These are phyloP conservation scores for Podospora appendiculata DNA, from an alignment of 495 filamentous ascomycete genomes.

Conservation along the genomic window DNA sequence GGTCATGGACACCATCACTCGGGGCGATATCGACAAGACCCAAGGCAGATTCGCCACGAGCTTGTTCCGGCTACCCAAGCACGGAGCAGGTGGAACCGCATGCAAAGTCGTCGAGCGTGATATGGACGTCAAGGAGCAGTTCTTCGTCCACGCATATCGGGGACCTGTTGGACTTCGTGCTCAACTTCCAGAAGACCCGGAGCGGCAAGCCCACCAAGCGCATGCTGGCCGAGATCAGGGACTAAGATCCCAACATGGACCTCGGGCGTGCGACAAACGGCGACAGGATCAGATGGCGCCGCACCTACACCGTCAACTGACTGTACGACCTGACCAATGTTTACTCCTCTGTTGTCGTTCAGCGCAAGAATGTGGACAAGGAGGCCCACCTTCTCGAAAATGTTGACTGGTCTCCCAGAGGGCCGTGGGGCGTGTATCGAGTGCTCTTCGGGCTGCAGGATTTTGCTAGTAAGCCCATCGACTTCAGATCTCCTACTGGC, in stretches of 20 bases:
- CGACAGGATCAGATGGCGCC: constrained; percentile 35
- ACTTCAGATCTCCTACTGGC: too few species aligned
- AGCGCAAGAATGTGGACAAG: constrained; percentile 26
- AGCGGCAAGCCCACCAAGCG: constrained; percentile 39
- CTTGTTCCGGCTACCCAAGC: background rate
- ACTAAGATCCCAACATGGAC: constrained; percentile 38
- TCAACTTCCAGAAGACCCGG: constrained; percentile 36
- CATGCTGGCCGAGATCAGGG: constrained; percentile 27
- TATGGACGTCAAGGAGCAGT: constrained; percentile 31
- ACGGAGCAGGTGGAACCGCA: background rate
- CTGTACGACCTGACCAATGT: constrained; percentile 42
- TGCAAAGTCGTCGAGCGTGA: background rate
- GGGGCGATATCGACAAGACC: background rate
- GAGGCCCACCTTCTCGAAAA: constrained; percentile 24
- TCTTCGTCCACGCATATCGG: constrained; percentile 28
- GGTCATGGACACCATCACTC: background rate
- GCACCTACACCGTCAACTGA: constrained; percentile 42
- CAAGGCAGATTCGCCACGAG: background rate
- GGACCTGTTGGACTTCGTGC: constrained; percentile 39
- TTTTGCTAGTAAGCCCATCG: constrained; percentile 26
- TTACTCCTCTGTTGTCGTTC: constrained; percentile 31
- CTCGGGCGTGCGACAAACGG: constrained; percentile 27
- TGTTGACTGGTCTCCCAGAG: constrained; percentile 15
- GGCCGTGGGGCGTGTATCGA: constrained; percentile 17
- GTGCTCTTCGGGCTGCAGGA: constrained; percentile 33